Evolutionary conservation across 495 filamentous ascomycete species (phyloP), one percentile per base, ranked within the genome.

Genomic region (Parathielavia hyrcaniae): DNA sequence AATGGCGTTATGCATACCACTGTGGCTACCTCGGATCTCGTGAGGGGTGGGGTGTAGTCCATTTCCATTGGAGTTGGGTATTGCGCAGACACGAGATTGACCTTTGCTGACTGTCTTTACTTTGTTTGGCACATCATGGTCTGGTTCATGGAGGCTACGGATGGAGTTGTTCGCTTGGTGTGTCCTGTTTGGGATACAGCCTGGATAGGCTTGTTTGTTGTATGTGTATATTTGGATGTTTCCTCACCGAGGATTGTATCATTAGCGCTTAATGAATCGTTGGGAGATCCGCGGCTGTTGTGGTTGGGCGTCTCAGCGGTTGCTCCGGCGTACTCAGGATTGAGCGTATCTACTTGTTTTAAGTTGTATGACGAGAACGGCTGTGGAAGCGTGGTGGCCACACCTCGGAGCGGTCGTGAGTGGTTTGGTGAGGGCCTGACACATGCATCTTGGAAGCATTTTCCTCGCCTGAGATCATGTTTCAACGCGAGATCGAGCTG

Each of bases 231-330:
- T 5, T 22, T 19, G 12, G n/a, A n/a, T n/a, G 14, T n/a, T 30
- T 48, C 17, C 26, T 26, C 35, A 20, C 19, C 14, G 19, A 22
- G 2, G 30, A 7, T 8, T 50, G 54, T 57, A 57, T 57, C 6
- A 48, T 7, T 57, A 57, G 54, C 19, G 54, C 39, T 57, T 48
- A 57, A 41, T 43, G 17, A 11, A 44, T 2, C 32, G n/a, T 55
- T 1, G 12, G 47, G 53, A 55, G 9, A 32, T 14, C n/a, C n/a
- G 14, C 39, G 1, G 23, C 30, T 48, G 46, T 48, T 41, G 10
- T 9, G 38, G 5, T 16, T 4, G 14, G 5, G 16, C n/a, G 6
- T 17, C 39, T 17, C n/a, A 17, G 6, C 39, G 14, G n/a, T 13
- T 41, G 16, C 36, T 39, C n/a, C 11, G 36, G 36, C 4, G 36